Base-by-base conservation (phyloP, 1,284 basidiomycete genomes). In the Leccinum ponderosum region DNA sequence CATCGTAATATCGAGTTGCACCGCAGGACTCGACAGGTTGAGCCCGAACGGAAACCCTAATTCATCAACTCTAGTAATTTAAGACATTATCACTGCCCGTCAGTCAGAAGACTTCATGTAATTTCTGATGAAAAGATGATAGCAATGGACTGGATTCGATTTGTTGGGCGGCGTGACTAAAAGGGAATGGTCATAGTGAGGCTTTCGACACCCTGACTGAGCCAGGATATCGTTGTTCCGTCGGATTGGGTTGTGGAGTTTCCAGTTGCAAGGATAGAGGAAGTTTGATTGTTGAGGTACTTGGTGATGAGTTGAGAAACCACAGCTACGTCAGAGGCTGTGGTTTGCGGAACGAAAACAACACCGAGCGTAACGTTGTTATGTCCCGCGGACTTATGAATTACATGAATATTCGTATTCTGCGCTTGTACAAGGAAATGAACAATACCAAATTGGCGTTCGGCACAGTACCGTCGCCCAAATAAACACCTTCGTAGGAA, bases 1-100 rank as follows among this genome's bases (percentile, higher is more conserved):
- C 31, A 31, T 31, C 33, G 33, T 14, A 37, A 37, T 37, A 37
- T 14, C 35, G 4, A 33, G 14, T 6, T 33, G 33, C 33, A 12
- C 5, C 66, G 86, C 73, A 35, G 80, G 81, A 56, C 35, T 93
- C n/a, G 78, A 75, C 12, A 93, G 56, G 27, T 77, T 76, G 75
- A 93, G 92, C n/a, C 90, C 91, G 66, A 93, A 93, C 25, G 91
- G 91, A 57, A 93, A 74, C 61, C 80, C 25, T 44, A 57, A 53
- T 4, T 47, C 14, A 37, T 53, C 55, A 15, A 6, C 53, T 5
- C 65, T n/a, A 14, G 54, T 25, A 44, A n/a, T 12, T 27, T 56
- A 25, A 5, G 56, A 17, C 1, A 57, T 25, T 29, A 53, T 44
- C n/a, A 12, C n/a, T 42, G 59, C 5, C 27, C 67, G 78, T 65